These are phyloP conservation scores for Coprinopsis marcescibilis DNA, from an alignment of 768 basidiomycete genomes.

Conservation along the genomic window DNA sequence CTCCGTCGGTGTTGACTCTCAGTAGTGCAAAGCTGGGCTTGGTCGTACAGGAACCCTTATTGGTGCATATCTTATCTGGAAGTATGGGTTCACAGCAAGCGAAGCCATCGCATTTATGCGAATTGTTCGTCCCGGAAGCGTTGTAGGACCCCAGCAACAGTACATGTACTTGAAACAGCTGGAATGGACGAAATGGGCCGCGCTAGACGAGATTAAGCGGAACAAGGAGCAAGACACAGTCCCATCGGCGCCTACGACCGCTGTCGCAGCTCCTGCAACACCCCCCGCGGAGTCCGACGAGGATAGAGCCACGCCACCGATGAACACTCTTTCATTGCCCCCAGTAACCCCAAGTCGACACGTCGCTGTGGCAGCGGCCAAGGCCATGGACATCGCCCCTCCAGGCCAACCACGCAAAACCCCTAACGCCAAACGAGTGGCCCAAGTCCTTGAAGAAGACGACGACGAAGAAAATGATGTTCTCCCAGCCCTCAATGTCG, in stretches of 20 bases:
- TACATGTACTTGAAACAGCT: slow-evolving; percentile 93
- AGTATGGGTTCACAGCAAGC: slow-evolving; percentile 93
- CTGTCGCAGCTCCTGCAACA: slow-evolving; percentile 66
- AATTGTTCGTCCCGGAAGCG: slow-evolving; percentile 89
- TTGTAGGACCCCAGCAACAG: slow-evolving; percentile 90
- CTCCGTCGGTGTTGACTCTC: not conserved
- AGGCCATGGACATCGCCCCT: slow-evolving; percentile 65
- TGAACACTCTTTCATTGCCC: slow-evolving; percentile 36
- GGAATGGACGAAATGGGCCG: slow-evolving; percentile 92
- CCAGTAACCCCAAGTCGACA: slow-evolving; percentile 82
- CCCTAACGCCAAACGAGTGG: slow-evolving; percentile 66
- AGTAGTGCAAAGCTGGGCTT: slow-evolving; percentile 91
- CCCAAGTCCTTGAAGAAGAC: slow-evolving; percentile 57
- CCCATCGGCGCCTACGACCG: slow-evolving; percentile 26
- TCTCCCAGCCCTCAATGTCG: slow-evolving; percentile 55
- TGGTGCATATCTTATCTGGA: slow-evolving; percentile 98
- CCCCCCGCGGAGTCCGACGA: slow-evolving; percentile 77
- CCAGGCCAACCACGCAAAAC: slow-evolving; percentile 88
- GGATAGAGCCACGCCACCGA: slow-evolving; percentile 41
- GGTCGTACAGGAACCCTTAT: slow-evolving; percentile 96
- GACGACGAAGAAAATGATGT: slow-evolving; percentile 61
- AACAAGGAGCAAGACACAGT: slow-evolving; percentile 32
- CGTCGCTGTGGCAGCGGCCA: slow-evolving; percentile 62
- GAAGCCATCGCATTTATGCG: slow-evolving; percentile 99
- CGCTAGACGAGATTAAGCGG: slow-evolving; percentile 71